These are phyloP conservation scores for Austroboletus olivaceoglutinosus DNA, from an alignment of 1,284 basidiomycete genomes.

Conservation along the genomic window DNA sequence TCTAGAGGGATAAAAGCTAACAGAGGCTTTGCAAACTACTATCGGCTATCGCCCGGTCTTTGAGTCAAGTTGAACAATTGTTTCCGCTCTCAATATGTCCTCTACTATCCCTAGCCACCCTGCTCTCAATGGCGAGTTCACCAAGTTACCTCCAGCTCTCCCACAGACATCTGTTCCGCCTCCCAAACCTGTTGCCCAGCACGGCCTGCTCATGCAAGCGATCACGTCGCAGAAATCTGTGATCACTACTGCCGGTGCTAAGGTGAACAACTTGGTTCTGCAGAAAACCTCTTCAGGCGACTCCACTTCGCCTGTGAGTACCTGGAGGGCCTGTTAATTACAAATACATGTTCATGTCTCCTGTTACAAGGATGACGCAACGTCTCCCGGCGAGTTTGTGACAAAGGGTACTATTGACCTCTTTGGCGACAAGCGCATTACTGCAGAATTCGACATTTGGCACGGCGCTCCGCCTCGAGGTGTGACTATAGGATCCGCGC, in stretches of 20 bases:
- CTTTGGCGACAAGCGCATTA: slow-evolving; percentile 5
- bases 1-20: neutral
- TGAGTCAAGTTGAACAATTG: neutral
- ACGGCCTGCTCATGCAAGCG: neutral
- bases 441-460: slow-evolving; percentile 9
- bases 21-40: neutral
- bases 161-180: neutral
- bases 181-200: slow-evolving; percentile 5
- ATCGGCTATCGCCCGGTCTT: neutral
- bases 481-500: slow-evolving; percentile 3
- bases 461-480: slow-evolving; percentile 6
- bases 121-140: neutral
- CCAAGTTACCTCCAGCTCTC: neutral
- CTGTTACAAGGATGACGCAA: neutral
- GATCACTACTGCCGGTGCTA: neutral
- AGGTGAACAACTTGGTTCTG: neutral
- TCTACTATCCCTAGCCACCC: neutral
- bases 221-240: neutral
- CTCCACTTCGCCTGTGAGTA: slow-evolving; percentile 3
- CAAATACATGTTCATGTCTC: neutral
- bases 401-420: slow-evolving; percentile 6
- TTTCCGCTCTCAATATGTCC: neutral
- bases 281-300: neutral
- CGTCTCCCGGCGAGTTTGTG: slow-evolving; percentile 3
- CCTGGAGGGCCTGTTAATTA: neutral